phyloP scores from a whole-genome alignment of 768 basidiomycete species.

The Trametes gibbosa region DNA sequence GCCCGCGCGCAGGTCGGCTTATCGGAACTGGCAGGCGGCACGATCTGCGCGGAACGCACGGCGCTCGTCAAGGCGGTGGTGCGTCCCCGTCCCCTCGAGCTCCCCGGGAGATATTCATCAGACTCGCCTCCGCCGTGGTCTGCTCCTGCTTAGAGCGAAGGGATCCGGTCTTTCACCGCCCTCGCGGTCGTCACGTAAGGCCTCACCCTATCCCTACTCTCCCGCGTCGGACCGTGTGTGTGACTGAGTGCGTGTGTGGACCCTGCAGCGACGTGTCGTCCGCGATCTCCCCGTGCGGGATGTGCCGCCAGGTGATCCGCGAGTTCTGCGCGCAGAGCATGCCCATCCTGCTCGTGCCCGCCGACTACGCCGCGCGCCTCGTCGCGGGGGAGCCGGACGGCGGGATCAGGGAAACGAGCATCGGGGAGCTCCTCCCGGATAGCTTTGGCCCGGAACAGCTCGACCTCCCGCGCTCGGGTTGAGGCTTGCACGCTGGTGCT shows the following conservation, averaged over 20 bases:
- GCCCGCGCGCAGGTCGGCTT: too few relatives aligned
- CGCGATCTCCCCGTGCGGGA: constrained; percentile 83
- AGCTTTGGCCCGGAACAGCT: constrained; percentile 90
- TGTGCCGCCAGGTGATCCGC: constrained; percentile 88
- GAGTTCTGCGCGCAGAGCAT: constrained; percentile 79
- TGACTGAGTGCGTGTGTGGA: not conserved
- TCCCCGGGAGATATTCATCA: too few relatives aligned
- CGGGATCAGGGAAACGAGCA: constrained; percentile 56
- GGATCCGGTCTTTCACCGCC: constrained; percentile 63
- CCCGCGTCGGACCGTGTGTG: not conserved
- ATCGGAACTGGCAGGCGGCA: constrained; percentile 53
- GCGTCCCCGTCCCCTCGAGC: constrained; percentile 31
- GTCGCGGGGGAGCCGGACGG: constrained; percentile 44
- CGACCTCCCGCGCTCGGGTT: constrained; percentile 39
- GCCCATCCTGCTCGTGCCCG: constrained; percentile 71
- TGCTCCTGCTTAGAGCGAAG: constrained; percentile 62
- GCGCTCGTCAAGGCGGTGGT: constrained; percentile 94
- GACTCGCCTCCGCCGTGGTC: too few relatives aligned
- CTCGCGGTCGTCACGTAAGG: constrained; percentile 78
- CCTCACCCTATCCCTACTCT: constrained; percentile 24
- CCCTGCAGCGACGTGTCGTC: constrained; percentile 59
- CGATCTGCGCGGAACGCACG: constrained; percentile 94
- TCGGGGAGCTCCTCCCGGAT: constrained; percentile 74
- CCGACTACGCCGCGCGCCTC: constrained; percentile 48
- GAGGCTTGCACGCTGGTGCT: not conserved